phyloP scores from a whole-genome alignment of 805 yeast genomes.

The Wickerhamomyces strasburgensis region DNA sequence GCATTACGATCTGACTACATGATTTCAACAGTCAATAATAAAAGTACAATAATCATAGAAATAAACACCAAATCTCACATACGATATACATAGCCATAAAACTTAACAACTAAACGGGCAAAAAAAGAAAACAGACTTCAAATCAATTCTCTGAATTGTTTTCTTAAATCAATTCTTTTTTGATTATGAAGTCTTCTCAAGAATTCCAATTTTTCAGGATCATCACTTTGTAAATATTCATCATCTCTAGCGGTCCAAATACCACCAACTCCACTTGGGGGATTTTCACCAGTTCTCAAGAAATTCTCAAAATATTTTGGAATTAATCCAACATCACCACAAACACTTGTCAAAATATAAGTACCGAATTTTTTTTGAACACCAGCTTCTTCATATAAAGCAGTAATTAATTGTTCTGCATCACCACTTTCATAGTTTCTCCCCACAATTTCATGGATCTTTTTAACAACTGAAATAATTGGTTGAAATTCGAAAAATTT shows the following conservation, averaged over 20 bases:
- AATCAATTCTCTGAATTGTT: conserved; percentile 29
- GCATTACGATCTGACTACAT: no score
- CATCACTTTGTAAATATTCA: conserved; percentile 27
- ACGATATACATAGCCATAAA: no score
- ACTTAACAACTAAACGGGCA: background rate
- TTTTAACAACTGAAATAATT: conserved; percentile 28
- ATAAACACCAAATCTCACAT: no score
- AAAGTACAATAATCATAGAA: no score
- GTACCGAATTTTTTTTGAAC: conserved; percentile 38
- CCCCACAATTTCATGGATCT: conserved; percentile 34
- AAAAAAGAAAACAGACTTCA: no score
- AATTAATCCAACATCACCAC: conserved; percentile 40
- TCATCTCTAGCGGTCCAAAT: conserved; percentile 44
- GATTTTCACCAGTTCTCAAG: conserved; percentile 36
- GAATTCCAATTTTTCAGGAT: conserved; percentile 30
- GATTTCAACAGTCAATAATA: no score
- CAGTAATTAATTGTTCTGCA: conserved; percentile 38
- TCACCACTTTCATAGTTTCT: conserved; percentile 37
- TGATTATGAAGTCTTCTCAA: conserved; percentile 35
- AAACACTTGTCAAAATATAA: conserved; percentile 35
- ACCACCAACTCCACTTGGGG: conserved; percentile 39
- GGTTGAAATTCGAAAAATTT: conserved; percentile 33
- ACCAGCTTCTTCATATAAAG: conserved; percentile 37
- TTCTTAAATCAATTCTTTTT: conserved; percentile 38
- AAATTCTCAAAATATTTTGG: conserved; percentile 37